A percentile compares a stretch with the other conserved stretches of the same genome.
Conservation (phyloP, 257 asterid genomes). For the Penstemon davidsonii region DNA sequence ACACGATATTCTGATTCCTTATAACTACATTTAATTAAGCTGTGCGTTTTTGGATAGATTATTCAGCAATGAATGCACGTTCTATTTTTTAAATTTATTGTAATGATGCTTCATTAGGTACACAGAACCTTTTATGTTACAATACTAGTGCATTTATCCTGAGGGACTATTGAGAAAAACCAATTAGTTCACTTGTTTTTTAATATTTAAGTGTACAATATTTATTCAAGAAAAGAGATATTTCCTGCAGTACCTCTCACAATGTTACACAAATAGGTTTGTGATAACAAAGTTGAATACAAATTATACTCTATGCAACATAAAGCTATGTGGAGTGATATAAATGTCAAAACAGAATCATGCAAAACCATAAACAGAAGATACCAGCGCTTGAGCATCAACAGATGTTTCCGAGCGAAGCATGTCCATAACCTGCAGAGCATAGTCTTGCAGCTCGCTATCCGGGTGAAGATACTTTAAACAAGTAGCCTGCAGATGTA, state of each 20-base stretch:
- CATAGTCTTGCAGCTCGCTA: constrained; percentile 79
- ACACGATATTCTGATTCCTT: not conserved
- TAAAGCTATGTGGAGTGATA: constrained; percentile 15
- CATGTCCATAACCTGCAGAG: constrained; percentile 78
- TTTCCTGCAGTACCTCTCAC: not conserved
- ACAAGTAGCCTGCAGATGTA: constrained; percentile 69
- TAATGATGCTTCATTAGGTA: not conserved
- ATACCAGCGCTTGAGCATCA: constrained; percentile 98
- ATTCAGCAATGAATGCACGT: not conserved
- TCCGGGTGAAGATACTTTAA: constrained; percentile 86
- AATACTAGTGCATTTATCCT: not conserved
- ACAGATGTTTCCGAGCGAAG: constrained; percentile 61
- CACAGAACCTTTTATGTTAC: not conserved
- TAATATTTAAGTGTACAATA: not conserved
- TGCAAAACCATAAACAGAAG: not conserved
- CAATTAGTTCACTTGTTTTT: not conserved
- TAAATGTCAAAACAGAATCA: constrained; percentile 11
- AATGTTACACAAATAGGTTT: not conserved
- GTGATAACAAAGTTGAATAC: not conserved
- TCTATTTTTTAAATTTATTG: not conserved
- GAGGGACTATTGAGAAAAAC: not conserved
- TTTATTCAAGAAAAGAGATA: constrained; percentile 1
- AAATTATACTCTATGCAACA: constrained; percentile 16
- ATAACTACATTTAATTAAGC: not conserved
- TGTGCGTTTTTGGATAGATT: not conserved